Conservation (phyloP, 1,284 basidiomycete genomes). For the Schizophyllum amplum region DNA sequence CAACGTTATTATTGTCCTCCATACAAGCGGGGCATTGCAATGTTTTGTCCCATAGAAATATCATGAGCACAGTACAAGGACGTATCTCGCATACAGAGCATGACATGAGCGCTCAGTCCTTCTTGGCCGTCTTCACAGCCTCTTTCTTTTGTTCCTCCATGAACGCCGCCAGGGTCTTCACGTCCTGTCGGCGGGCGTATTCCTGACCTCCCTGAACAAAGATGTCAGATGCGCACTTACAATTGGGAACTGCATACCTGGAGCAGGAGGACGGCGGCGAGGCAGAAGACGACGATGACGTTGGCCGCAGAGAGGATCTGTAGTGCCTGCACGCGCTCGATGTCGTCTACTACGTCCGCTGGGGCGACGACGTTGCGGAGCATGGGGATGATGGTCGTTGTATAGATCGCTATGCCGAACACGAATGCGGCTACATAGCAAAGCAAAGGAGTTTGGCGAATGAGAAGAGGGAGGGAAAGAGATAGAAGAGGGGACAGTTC, state of each 20-base stretch:
- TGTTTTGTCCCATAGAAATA: too few relatives aligned
- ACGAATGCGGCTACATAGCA: constrained; percentile 55
- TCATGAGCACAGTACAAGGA: too few relatives aligned
- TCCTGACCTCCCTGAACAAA: constrained; percentile 72
- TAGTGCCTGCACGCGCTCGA: constrained; percentile 70
- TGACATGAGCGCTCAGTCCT: constrained; percentile 37
- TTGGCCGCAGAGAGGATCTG: constrained; percentile 78
- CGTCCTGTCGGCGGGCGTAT: constrained; percentile 68
- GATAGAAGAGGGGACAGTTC: constrained; percentile 12
- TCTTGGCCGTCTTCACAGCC: constrained; percentile 21
- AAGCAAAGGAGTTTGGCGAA: constrained; percentile 6
- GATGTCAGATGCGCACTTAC: constrained; percentile 13
- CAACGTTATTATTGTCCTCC: too few relatives aligned
- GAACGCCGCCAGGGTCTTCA: constrained; percentile 43
- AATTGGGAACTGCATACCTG: constrained; percentile 40
- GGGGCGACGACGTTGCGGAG: constrained; percentile 66
- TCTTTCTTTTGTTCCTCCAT: constrained; percentile 27
- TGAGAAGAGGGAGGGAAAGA: constrained; percentile 2
- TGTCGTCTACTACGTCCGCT: constrained; percentile 45
- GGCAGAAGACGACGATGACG: constrained; percentile 64
- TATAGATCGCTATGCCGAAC: constrained; percentile 70
- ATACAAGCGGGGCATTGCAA: too few relatives aligned
- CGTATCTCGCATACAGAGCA: too few relatives aligned
- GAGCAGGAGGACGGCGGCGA: constrained; percentile 56
- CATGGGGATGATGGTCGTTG: constrained; percentile 70